Evolutionary conservation across 495 filamentous ascomycete species (phyloP), one percentile per base, ranked within the genome.

Genomic region (Aspergillus panamensis): DNA sequence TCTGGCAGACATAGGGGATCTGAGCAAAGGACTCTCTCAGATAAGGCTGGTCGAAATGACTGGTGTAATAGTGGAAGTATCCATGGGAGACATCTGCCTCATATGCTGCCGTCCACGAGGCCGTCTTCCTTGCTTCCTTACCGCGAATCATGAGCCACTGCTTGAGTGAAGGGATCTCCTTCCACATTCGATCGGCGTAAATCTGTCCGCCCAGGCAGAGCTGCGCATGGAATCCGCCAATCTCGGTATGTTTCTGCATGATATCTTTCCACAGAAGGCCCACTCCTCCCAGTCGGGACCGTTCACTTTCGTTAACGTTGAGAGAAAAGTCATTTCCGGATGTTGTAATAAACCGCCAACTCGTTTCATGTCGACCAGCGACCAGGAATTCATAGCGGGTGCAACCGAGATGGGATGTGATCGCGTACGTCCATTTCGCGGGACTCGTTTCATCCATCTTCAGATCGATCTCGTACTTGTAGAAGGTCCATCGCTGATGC

Each of bases 191-290:
- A 73, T 98, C 94, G 0, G 91, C 95, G 72, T 95, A 98, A 55
- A 98, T 94, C 72, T 97, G 95, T 51, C 92, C 91, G 35, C 94
- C 94, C 2, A 96, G 77, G 20, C 91, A 93, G 8, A 98, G 77
- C 65, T 98, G 94, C 4, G 87, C 84, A 65, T 98, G 94, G 72
- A 98, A 98, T 9, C 94, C 94, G 51, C 91, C 91, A 64, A 90
- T 95, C 63, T 98, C 94, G 40, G 89, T 83, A 69, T 98, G 95
- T 78, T 96, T 97, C 71, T 96, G 92, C 72, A 98, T 83, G 31
- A 98, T 91, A 66, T 98, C 94, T 62, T 96, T 96, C 94, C 94
- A 98, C 94, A 98, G 96, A 67, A 90, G 91, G 0, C 91, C 90
- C 8, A 92, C 80, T 0, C 94, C 94, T 21, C 95, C 95, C 2